Evolutionary conservation across 306 rosid species (phyloP).

Genomic region (Quercus ilex): DNA sequence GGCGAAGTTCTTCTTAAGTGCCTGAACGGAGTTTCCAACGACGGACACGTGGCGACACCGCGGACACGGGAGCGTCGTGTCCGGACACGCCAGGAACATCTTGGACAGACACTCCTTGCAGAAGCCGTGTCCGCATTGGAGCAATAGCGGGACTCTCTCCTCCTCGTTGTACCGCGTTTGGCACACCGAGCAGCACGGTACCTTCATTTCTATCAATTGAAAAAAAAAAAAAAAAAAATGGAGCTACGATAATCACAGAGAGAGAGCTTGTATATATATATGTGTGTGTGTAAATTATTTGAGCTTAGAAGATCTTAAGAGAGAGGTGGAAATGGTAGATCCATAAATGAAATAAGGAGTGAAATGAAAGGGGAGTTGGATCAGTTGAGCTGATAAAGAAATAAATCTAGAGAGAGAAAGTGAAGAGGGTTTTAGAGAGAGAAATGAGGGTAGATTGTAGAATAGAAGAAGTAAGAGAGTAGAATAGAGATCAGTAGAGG

Average conservation of each 20-base stretch:
- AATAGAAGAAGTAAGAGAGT: background rate
- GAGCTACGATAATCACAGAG: no score
- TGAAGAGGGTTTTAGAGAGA: slow-evolving; percentile 25
- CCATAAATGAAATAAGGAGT: slow-evolving; percentile 36
- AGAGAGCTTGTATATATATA: no score
- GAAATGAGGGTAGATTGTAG: background rate
- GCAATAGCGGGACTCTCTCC: slow-evolving; percentile 92
- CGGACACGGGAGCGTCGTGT: slow-evolving; percentile 76
- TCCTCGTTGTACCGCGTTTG: slow-evolving; percentile 97
- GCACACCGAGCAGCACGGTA: slow-evolving; percentile 94
- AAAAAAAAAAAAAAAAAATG: no score
- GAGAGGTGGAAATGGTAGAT: slow-evolving; percentile 43
- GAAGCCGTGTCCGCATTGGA: slow-evolving; percentile 97
- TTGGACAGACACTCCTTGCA: slow-evolving; percentile 82
- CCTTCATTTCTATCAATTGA: slow-evolving; percentile 46
- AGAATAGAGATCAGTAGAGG: no score
- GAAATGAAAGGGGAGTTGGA: slow-evolving; percentile 19
- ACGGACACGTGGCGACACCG: slow-evolving; percentile 85
- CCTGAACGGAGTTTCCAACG: slow-evolving; percentile 87
- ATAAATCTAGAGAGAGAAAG: slow-evolving; percentile 44
- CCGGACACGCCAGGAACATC: slow-evolving; percentile 74
- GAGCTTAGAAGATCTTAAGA: slow-evolving; percentile 30
- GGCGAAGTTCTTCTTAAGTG: slow-evolving; percentile 84
- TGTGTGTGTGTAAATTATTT: slow-evolving; percentile 7
- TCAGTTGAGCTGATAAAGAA: slow-evolving; percentile 31